Conservation (phyloP, 2,329 filamentous ascomycete species). For the Falciphora oryzae region DNA sequence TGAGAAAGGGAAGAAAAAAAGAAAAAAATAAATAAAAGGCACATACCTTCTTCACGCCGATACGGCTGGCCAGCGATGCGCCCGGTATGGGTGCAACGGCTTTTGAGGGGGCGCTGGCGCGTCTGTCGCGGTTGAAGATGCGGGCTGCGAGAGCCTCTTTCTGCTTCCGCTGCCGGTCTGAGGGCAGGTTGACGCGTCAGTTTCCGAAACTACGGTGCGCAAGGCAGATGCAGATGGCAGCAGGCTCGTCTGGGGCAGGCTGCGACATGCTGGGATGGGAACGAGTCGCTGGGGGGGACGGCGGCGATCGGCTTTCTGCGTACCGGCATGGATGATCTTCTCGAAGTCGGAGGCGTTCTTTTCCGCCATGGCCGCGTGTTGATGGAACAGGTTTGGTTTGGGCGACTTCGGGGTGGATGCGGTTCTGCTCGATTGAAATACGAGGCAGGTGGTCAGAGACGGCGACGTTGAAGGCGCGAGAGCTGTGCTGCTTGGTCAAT, state of each 20-base stretch:
- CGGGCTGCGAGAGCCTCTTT: slow-evolving; percentile 65
- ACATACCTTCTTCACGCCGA: slow-evolving; percentile 65
- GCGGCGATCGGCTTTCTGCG: slow-evolving; percentile 7
- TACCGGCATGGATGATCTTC: slow-evolving; percentile 50
- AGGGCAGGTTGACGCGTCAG: neutral
- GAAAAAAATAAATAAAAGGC: slow-evolving; percentile 8
- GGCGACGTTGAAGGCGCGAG: neutral
- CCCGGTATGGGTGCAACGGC: slow-evolving; percentile 26
- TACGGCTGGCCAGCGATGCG: slow-evolving; percentile 62
- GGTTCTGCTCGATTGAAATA: neutral
- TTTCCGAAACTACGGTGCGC: neutral
- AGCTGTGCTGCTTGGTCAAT: too few species aligned
- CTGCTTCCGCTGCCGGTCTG: slow-evolving; percentile 63
- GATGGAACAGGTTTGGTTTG: too few species aligned
- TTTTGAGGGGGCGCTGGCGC: slow-evolving; percentile 46
- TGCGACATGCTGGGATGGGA: slow-evolving; percentile 7
- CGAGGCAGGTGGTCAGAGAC: too few species aligned
- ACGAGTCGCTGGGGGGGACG: neutral
- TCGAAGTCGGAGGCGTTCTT: slow-evolving; percentile 43
- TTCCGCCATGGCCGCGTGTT: slow-evolving; percentile 2
- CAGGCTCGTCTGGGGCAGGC: slow-evolving; percentile 7
- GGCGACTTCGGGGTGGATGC: too few species aligned
- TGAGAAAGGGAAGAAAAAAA: slow-evolving; percentile 8
- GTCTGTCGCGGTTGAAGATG: slow-evolving; percentile 61
- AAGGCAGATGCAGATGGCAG: neutral